Conservation (phyloP, 2,329 filamentous ascomycete genomes). For the Epichloe brachyelytri region DNA sequence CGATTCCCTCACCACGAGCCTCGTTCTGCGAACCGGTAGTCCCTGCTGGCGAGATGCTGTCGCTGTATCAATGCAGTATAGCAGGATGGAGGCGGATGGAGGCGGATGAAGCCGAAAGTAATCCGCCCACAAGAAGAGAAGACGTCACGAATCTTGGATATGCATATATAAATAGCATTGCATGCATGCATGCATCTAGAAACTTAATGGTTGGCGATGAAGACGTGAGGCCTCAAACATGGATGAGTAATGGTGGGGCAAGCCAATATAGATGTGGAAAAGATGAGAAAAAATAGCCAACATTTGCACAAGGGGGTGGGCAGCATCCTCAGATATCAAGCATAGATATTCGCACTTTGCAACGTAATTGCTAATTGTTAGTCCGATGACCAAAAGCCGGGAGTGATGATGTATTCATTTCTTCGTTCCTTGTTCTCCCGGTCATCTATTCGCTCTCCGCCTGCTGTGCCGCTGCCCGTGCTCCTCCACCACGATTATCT, state of each 20-base stretch:
- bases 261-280: too few species aligned
- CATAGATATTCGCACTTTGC: too few species aligned
- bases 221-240: background rate
- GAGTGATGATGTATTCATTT: background rate
- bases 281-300: too few species aligned
- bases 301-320: too few species aligned
- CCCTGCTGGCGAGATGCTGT: conserved; percentile 23
- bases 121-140: background rate
- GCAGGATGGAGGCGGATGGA: background rate
- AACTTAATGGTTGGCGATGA: background rate
- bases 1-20: conserved; percentile 41
- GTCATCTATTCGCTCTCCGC: background rate
- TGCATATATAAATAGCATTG: too few species aligned
- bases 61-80: conserved; percentile 10
- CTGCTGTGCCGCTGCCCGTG: background rate
- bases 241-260: too few species aligned
- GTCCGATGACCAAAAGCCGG: background rate
- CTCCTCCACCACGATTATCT: background rate
- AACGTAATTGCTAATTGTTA: background rate
- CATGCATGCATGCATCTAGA: background rate
- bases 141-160: background rate
- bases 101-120: conserved; percentile 1
- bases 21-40: conserved; percentile 53
- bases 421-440: background rate
- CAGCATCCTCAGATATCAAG: too few species aligned